A percentile compares a stretch with the other conserved stretches of the same genome.
Conservation (phyloP, 768 basidiomycete species). For the Suillus ampliporus region DNA sequence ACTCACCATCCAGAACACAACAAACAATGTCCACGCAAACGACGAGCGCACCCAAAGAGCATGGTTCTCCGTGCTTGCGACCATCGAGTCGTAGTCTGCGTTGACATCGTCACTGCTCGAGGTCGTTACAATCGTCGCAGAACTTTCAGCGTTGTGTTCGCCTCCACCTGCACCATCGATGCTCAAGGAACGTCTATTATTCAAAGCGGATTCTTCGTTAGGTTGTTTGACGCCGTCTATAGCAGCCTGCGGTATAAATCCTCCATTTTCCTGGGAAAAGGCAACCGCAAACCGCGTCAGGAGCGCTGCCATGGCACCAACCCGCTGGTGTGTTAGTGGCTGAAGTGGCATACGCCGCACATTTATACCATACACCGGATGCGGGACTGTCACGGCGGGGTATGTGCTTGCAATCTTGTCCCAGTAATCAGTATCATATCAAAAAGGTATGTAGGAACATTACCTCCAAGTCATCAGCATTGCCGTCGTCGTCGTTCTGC, state of each 20-base stretch:
- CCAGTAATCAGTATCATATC: background rate
- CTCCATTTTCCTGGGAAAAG: constrained; percentile 33
- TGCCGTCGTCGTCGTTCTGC: constrained; percentile 1
- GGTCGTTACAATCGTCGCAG: constrained; percentile 18
- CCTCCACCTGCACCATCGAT: background rate
- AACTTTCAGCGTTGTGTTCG: background rate
- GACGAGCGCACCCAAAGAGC: constrained; percentile 62
- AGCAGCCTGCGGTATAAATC: background rate
- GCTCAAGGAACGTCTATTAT: background rate
- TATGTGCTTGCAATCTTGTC: constrained; percentile 4
- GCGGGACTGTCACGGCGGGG: constrained; percentile 10
- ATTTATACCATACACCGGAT: constrained; percentile 24
- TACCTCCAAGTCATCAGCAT: constrained; percentile 4
- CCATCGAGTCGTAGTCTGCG: constrained; percentile 23
- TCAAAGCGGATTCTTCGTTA: background rate
- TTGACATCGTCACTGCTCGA: constrained; percentile 14
- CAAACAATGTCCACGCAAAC: constrained; percentile 64
- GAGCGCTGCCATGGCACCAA: constrained; percentile 63
- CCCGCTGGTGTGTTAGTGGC: constrained; percentile 58
- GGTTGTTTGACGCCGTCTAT: background rate
- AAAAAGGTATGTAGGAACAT: background rate
- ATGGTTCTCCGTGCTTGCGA: constrained; percentile 50
- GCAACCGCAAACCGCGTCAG: constrained; percentile 57
- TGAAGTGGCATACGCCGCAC: constrained; percentile 1
- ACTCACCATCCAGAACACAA: constrained; percentile 79